Percentiles rank a stretch among this genome's conserved stretches.
Evolutionary conservation across 106 monocot species (phyloP).

Genomic region (Iris macrosiphon): DNA sequence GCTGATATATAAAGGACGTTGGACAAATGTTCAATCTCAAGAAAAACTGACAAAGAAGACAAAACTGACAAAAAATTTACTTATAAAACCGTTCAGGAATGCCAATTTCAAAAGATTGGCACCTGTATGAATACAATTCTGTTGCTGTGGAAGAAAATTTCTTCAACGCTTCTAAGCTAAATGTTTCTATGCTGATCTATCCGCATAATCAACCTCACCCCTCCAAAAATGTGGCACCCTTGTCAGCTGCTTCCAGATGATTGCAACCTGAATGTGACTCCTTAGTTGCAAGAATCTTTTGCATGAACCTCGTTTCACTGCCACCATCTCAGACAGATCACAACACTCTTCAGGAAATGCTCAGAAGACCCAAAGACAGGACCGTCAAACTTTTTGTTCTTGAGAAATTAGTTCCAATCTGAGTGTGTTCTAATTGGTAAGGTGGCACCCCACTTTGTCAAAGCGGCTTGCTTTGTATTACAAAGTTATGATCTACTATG

Average conservation of each 20-base stretch:
- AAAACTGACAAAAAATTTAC: background rate
- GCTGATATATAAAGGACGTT: too few species aligned
- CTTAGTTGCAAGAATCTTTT: constrained; percentile 5
- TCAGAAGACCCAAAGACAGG: constrained; percentile 7
- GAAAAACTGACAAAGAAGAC: too few species aligned
- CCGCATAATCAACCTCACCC: constrained; percentile 20
- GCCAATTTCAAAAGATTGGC: constrained; percentile 7
- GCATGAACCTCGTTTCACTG: background rate
- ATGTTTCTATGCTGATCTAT: constrained; percentile 6
- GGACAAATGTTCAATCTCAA: too few species aligned
- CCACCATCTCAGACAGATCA: constrained; percentile 3
- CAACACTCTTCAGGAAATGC: background rate
- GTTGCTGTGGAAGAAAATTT: constrained; percentile 14
- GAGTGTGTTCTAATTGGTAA: background rate
- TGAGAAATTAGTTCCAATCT: constrained; percentile 21
- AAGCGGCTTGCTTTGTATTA: background rate
- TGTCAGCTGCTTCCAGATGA: constrained; percentile 3
- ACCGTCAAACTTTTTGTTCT: constrained; percentile 29
- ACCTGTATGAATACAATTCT: constrained; percentile 28
- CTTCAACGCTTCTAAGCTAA: constrained; percentile 11
- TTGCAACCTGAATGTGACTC: constrained; percentile 1
- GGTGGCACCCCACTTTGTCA: background rate
- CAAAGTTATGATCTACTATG: background rate
- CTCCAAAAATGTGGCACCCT: constrained; percentile 22
- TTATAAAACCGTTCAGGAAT: constrained; percentile 9